Base-by-base conservation (phyloP, 164 flowering plant genomes). In the Chloranthus sessilifolius region DNA sequence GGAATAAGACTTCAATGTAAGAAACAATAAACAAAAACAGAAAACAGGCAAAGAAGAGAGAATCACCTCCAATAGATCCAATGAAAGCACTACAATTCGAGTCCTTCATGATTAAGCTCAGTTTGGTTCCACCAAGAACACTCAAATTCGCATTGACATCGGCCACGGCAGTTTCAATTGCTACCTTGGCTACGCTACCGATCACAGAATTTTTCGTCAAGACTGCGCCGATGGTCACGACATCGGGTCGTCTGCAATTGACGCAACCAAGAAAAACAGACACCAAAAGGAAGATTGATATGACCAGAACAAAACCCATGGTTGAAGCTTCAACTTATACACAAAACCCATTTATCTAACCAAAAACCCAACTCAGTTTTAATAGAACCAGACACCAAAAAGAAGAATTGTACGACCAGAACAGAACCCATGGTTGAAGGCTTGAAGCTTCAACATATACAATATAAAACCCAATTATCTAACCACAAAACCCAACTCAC, bases 181-280 rank as follows among this genome's bases (percentile, higher is more conserved):
- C 91, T 7, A 67, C 53, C 71, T 73, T 75, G 3, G 85, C 88
- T 23, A 69, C 78, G 67, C 79, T 73, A 12, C 98, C 98, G 59
- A 87, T 83, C 2, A 74, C 81, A 0, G 98, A 87, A 72, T 83
- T 46, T 23, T 53, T 74, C 8, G 88, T 74, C 17, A 85, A 81
- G 47, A 85, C 43, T 9, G 89, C 91, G 17, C 87, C 98, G 59
- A 90, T 43, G 36, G 74, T 85, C 62, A 90, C 82, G 36, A 43
- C 62, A 17, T 43, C 24, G 27, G 81, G 81, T 30, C 63, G 62
- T 52, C 63, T 66, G 53, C 73, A 65, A 25, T 41, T 9, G 11
- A 72, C 74, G 52, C 19, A 33, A 25, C 68, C 68, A 45, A 15
- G 4, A 8, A 73, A 38, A 10, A 60, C 61, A 69, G 52, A 74